A percentile compares a stretch with the other conserved stretches of the same genome.
Conservation (phyloP, 441 rosid genomes). For the Arabidopsis lyrata region DNA sequence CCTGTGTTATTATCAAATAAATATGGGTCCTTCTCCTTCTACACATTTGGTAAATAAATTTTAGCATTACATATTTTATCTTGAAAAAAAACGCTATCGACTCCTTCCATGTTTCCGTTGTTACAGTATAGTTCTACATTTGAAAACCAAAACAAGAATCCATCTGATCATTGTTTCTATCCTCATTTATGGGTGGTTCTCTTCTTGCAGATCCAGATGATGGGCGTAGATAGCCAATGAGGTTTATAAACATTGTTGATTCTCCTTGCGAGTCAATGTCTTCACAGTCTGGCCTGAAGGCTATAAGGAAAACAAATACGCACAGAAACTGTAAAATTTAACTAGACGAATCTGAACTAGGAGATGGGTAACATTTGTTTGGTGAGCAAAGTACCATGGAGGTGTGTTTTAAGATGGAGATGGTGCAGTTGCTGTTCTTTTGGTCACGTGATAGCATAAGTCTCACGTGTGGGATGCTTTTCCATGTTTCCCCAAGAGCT, state of each 20-base stretch:
- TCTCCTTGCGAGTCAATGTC: slow-evolving; percentile 20
- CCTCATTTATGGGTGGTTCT: slow-evolving; percentile 5
- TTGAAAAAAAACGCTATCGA: too few species aligned
- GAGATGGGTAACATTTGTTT: slow-evolving; percentile 3
- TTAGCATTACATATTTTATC: not conserved
- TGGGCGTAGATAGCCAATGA: not conserved
- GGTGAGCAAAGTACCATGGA: slow-evolving; percentile 51
- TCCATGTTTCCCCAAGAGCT: slow-evolving; percentile 93
- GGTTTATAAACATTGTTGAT: not conserved
- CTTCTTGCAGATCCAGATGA: slow-evolving; percentile 25
- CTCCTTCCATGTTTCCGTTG: not conserved
- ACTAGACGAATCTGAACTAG: slow-evolving; percentile 7
- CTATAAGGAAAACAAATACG: slow-evolving; percentile 10
- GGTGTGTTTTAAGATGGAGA: slow-evolving; percentile 74
- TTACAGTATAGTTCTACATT: not conserved
- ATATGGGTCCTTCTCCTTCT: too few species aligned
- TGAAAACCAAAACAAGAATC: not conserved
- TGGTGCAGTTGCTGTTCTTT: slow-evolving; percentile 47
- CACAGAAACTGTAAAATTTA: not conserved
- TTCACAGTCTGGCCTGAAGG: slow-evolving; percentile 37
- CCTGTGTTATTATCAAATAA: too few species aligned
- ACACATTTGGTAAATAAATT: not conserved
- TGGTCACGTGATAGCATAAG: slow-evolving; percentile 61
- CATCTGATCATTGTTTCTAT: not conserved
- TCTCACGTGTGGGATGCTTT: slow-evolving; percentile 81